Conservation (phyloP, 164 flowering plant species). For the Vitis rotundifolia region DNA sequence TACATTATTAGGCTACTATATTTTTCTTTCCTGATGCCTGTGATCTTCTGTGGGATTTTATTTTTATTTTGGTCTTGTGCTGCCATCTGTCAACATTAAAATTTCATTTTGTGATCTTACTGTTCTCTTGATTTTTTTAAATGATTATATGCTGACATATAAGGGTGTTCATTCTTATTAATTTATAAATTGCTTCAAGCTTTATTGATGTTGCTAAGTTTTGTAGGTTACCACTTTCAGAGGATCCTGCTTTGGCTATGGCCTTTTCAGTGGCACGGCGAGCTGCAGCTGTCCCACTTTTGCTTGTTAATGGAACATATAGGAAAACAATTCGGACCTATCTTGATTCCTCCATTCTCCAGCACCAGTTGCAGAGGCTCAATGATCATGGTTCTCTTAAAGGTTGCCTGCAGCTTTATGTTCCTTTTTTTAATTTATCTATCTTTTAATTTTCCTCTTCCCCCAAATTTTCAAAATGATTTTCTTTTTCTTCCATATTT, state of each 20-base stretch:
- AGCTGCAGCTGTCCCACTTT: slow-evolving; percentile 91
- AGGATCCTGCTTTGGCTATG: slow-evolving; percentile 99
- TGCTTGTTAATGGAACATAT: slow-evolving; percentile 94
- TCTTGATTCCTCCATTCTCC: slow-evolving; percentile 90
- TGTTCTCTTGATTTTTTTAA: neutral
- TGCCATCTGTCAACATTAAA: neutral
- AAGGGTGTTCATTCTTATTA: slow-evolving; percentile 1
- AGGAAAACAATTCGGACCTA: slow-evolving; percentile 75
- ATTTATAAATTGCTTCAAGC: neutral
- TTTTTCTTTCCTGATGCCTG: neutral
- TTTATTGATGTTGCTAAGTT: slow-evolving; percentile 12
- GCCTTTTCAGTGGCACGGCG: slow-evolving; percentile 93
- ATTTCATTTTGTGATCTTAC: neutral
- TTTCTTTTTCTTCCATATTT: neutral
- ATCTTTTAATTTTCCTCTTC: neutral
- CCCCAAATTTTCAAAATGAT: neutral
- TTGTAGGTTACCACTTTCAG: slow-evolving; percentile 83
- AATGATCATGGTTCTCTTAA: slow-evolving; percentile 70
- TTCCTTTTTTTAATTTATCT: neutral
- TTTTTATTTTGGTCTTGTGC: neutral
- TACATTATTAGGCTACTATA: neutral
- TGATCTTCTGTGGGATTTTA: neutral
- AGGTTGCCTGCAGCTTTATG: slow-evolving; percentile 46
- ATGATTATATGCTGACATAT: neutral
- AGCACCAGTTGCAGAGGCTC: slow-evolving; percentile 87